Percentiles rank a stretch among this genome's conserved stretches.
Conservation (phyloP, 2,329 filamentous ascomycete genomes). For the Colletotrichum musicola region DNA sequence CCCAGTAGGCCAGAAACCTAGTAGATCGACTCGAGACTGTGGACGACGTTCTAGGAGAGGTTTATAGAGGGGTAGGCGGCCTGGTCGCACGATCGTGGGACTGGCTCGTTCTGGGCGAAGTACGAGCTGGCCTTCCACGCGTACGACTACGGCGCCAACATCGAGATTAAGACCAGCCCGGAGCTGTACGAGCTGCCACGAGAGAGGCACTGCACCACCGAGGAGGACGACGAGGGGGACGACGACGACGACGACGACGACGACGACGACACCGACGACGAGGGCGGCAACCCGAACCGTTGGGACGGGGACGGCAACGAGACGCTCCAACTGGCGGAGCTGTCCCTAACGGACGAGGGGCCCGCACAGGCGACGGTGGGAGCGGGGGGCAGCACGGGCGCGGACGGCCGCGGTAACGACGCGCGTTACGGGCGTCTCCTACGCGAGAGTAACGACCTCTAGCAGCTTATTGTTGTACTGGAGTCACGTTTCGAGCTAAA, state of each 20-base stretch:
- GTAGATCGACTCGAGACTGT: constrained; percentile 11
- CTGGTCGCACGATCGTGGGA: neutral
- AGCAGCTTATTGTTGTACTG: neutral
- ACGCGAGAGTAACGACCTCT: no score
- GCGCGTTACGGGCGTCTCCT: no score
- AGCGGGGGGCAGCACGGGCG: no score
- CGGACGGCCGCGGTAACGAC: no score
- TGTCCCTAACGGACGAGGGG: neutral
- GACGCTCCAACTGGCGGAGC: no score
- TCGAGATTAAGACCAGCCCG: no score
- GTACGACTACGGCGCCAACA: no score
- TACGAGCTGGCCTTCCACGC: constrained; percentile 26
- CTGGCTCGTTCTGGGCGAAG: neutral
- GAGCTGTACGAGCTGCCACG: neutral
- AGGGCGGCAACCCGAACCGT: no score
- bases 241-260: no score
- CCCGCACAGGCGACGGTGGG: constrained; percentile 30
- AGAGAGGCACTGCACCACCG: neutral
- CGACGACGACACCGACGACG: neutral
- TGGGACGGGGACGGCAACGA: no score
- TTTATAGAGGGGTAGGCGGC: constrained; percentile 13
- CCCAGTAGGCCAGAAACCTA: constrained; percentile 1
- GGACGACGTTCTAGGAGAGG: no score
- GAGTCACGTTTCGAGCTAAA: neutral
- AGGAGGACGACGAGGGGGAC: constrained; percentile 11